Conservation (phyloP, 1,284 basidiomycete genomes). For the Irpex sp. region DNA sequence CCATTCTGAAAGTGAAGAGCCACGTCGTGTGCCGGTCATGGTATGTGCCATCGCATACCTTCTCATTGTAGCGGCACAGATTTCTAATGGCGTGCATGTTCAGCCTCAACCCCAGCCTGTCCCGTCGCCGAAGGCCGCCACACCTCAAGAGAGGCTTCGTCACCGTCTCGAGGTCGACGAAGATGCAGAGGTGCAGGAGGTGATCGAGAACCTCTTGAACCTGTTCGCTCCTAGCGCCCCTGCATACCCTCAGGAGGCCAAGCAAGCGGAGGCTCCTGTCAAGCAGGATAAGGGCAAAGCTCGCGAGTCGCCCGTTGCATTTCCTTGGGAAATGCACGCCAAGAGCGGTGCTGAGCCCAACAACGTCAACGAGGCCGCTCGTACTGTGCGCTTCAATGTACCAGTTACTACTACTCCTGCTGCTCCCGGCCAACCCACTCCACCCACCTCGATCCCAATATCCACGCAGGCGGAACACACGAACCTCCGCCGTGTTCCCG, state of each 20-base stretch:
- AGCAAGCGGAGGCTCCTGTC: conserved; percentile 5
- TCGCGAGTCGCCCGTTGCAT: conserved; percentile 10
- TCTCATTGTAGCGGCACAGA: background rate
- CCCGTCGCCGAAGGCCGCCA: background rate
- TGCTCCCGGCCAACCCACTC: background rate
- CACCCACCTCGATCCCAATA: background rate
- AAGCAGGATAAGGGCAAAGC: conserved; percentile 16
- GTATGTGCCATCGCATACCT: background rate
- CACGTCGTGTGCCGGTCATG: background rate
- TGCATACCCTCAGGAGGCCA: background rate
- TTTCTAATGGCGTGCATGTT: background rate
- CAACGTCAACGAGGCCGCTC: conserved; percentile 14
- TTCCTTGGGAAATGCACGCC: conserved; percentile 4
- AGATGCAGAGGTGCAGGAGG: conserved; percentile 4
- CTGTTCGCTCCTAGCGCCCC: background rate
- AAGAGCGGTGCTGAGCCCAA: conserved; percentile 7
- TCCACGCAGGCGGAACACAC: conserved; percentile 5
- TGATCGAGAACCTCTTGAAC: background rate
- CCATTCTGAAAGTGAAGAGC: background rate
- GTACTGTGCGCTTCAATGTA: conserved; percentile 1
- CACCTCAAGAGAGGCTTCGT: background rate
- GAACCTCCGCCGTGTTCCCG: conserved; percentile 18
- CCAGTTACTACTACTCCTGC: background rate
- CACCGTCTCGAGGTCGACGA: background rate
- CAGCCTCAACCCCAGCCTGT: background rate